Evolutionary conservation across 306 rosid genomes (phyloP), one percentile per base, ranked within the genome.

Genomic region (Cicer chorassanicum): DNA sequence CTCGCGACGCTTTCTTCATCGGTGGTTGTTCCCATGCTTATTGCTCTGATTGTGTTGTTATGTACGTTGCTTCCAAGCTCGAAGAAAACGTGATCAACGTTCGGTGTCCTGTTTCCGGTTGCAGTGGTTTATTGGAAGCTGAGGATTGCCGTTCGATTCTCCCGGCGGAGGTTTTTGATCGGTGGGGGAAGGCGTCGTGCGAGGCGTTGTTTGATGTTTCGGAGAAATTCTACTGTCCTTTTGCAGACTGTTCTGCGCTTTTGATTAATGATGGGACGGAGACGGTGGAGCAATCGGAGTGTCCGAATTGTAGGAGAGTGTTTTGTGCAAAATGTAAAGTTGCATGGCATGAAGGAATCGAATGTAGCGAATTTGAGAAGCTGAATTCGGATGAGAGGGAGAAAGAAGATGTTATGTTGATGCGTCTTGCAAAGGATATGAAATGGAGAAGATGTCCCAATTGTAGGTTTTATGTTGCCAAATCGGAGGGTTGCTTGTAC

Each of bases 141-240:
- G 68, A 76, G 1, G 57, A 60, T 7, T 79, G 88, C 15, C 77
- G 86, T 1, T 12, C 42, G 11, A 68, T 75, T 76, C 75, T 87
- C 0, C 70, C 87, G 0, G 2, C 42, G 0, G 61, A 60, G 8
- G 68, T 81, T 2, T 72, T 82, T 0, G 83, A 82, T 29, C 70
- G 87, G 51, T 87, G 91, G 91, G 91, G 86, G 12, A 29, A 43
- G 0, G 84, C 84, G 0, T 4, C 77, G 65, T 85, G 88, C 0
- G 87, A 85, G 73, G 78, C 87, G 0, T 21, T 73, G 39, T 73
- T 85, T 1, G 45, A 51, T 4, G 72, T 11, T 0, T 21, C 54
- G 6, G 72, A 85, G 21, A 85, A 73, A 29, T 79, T 84, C 43
- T 83, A 84, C 13, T 85, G 89, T 8, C 88, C 89, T 0, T 86